Conservation (phyloP, 371 early-diverging fungal genomes). For the Mortierella sp. region DNA sequence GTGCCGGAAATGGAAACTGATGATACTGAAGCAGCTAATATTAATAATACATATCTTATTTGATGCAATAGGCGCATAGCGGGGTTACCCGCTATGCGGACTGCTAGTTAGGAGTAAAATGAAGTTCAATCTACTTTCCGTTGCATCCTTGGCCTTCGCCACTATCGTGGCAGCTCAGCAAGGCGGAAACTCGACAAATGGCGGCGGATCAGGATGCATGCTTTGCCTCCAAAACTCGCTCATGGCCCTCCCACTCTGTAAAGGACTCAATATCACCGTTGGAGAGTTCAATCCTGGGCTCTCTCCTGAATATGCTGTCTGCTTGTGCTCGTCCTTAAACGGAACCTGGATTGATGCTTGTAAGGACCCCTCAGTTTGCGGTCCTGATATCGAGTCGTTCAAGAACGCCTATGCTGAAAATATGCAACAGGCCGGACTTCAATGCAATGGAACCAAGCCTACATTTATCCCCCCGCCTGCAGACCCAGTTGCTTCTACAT, state of each 20-base stretch:
- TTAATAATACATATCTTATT: no score
- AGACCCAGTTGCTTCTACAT: constrained; percentile 2
- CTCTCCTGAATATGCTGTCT: not conserved
- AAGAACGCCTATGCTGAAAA: constrained; percentile 10
- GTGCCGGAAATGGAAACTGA: no score
- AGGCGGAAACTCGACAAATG: not conserved
- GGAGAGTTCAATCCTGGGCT: constrained; percentile 11
- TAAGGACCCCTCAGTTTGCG: not conserved
- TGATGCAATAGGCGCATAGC: no score
- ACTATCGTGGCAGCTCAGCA: not conserved
- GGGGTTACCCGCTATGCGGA: no score
- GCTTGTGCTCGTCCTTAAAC: constrained; percentile 22
- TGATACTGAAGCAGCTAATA: no score
- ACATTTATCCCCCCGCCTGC: constrained; percentile 17
- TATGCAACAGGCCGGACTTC: constrained; percentile 9
- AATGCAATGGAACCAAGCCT: constrained; percentile 24
- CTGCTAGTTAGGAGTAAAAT: no score
- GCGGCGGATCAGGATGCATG: constrained; percentile 2
- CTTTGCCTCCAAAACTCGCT: constrained; percentile 18
- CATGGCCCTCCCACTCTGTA: constrained; percentile 19
- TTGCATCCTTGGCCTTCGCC: not conserved
- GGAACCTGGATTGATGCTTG: constrained; percentile 19
- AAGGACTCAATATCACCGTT: constrained; percentile 9
- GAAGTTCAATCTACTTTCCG: not conserved
- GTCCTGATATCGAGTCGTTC: constrained; percentile 12